These are phyloP conservation scores for Hymenoscyphus infarciens DNA, from an alignment of 2,329 filamentous ascomycete species.

Conservation along the genomic window DNA sequence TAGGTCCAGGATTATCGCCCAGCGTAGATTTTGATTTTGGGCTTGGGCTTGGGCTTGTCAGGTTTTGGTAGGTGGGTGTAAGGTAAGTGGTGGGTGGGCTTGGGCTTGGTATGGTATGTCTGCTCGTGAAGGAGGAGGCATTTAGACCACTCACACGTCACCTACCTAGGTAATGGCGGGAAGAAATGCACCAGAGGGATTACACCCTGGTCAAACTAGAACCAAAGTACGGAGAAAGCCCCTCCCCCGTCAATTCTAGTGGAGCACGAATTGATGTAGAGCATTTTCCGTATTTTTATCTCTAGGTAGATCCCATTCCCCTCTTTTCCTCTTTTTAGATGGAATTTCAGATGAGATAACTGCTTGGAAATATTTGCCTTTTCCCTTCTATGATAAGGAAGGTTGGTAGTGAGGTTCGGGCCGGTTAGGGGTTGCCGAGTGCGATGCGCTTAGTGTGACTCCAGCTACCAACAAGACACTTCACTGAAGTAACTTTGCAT, in stretches of 20 bases:
- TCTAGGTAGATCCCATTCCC: not conserved
- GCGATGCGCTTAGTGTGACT: not conserved
- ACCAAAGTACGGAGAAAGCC: constrained; percentile 1
- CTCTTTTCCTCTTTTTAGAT: not conserved
- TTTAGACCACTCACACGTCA: constrained; percentile 4
- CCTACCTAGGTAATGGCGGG: not conserved
- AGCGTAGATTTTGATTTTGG: constrained; percentile 5
- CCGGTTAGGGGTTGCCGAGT: not conserved
- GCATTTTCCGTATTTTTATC: not conserved
- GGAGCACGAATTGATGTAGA: not conserved
- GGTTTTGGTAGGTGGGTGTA: not conserved
- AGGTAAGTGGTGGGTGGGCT: not conserved
- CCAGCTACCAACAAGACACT: not conserved
- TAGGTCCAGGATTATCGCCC: not conserved
- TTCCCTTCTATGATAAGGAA: not conserved
- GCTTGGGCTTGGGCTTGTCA: no score
- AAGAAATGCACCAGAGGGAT: not conserved
- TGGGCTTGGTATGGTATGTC: not conserved
- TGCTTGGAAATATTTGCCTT: no score
- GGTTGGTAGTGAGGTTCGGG: not conserved
- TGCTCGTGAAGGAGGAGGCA: constrained; percentile 9
- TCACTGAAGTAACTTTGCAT: not conserved
- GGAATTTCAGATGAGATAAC: not conserved
- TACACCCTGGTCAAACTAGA: not conserved
- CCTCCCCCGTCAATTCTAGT: not conserved